Percentiles rank a stretch among this genome's conserved stretches.
These are phyloP conservation scores for Nyssa sinensis DNA, from an alignment of 148 eudicot genomes.

Conservation along the genomic window DNA sequence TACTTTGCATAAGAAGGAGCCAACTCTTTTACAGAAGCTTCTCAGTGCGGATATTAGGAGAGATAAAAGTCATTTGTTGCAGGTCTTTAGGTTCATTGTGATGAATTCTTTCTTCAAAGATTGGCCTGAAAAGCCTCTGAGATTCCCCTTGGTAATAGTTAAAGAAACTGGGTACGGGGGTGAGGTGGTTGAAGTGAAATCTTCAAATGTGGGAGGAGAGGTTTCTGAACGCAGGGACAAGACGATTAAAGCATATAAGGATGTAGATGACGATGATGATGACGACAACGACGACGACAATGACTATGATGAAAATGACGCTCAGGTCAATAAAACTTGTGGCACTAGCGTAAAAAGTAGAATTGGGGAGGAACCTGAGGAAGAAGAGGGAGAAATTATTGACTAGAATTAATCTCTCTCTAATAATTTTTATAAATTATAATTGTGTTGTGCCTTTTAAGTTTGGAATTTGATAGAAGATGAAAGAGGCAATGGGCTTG, in stretches of 20 bases:
- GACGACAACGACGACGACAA: not conserved
- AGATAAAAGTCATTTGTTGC: constrained; percentile 61
- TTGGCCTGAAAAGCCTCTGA: constrained; percentile 54
- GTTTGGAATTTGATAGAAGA: too few species aligned
- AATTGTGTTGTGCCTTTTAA: not conserved
- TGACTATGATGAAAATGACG: not conserved
- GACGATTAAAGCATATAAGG: constrained; percentile 11
- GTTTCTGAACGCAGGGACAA: not conserved
- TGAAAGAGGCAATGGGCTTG: too few species aligned
- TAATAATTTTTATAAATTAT: too few species aligned
- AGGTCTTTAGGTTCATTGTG: constrained; percentile 79
- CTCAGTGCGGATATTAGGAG: constrained; percentile 60
- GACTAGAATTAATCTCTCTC: constrained; percentile 35
- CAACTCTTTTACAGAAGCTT: constrained; percentile 76
- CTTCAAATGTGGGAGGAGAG: constrained; percentile 3
- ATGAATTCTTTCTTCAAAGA: constrained; percentile 76
- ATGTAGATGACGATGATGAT: constrained; percentile 6
- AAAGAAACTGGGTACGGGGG: constrained; percentile 33
- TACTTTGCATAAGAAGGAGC: constrained; percentile 34
- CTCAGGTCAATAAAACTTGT: not conserved
- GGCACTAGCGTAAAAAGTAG: not conserved
- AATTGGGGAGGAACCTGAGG: constrained; percentile 8
- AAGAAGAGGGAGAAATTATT: constrained; percentile 57
- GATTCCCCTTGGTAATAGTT: constrained; percentile 61
- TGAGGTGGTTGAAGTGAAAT: constrained; percentile 24